phyloP scores from a whole-genome alignment of 495 filamentous ascomycete species.

The Trichoderma parareesei region DNA sequence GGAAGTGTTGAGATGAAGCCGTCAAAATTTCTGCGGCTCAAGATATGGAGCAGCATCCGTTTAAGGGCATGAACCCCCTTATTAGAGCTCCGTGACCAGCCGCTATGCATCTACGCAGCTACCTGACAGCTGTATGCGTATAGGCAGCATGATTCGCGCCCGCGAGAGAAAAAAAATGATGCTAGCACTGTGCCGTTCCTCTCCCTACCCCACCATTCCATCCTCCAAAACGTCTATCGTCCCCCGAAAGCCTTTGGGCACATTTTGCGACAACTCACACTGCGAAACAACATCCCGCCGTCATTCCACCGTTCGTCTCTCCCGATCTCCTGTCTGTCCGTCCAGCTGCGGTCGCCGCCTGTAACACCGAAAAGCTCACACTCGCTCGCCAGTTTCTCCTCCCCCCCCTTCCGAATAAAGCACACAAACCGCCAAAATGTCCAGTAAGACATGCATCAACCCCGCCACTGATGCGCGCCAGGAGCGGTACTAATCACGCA shows the following conservation, averaged over 20 bases:
- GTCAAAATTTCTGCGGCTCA: not conserved
- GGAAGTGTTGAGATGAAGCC: not conserved
- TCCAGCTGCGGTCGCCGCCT: too few relatives aligned
- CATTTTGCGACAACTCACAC: conserved; percentile 8
- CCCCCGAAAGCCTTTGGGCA: conserved; percentile 4
- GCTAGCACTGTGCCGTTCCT: conserved; percentile 3
- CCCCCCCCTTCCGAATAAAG: too few relatives aligned
- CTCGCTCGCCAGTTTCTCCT: not conserved
- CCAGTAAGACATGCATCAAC: conserved; percentile 7
- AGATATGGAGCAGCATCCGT: not conserved
- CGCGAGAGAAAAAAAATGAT: not conserved
- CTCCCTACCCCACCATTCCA: conserved; percentile 1
- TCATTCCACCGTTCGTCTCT: not conserved
- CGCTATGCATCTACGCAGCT: not conserved
- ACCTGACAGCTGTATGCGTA: not conserved
- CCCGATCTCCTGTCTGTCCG: not conserved
- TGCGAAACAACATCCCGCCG: not conserved
- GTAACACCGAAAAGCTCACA: too few relatives aligned
- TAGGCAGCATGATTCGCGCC: not conserved
- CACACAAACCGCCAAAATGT: conserved; percentile 12
- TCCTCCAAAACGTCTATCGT: not conserved
- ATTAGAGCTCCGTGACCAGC: not conserved
- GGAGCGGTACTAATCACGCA: conserved; percentile 9
- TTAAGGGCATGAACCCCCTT: not conserved
- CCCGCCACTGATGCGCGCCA: not conserved